Conservation (phyloP, 371 early-diverging fungal genomes). For the Umbelopsis sp. region DNA sequence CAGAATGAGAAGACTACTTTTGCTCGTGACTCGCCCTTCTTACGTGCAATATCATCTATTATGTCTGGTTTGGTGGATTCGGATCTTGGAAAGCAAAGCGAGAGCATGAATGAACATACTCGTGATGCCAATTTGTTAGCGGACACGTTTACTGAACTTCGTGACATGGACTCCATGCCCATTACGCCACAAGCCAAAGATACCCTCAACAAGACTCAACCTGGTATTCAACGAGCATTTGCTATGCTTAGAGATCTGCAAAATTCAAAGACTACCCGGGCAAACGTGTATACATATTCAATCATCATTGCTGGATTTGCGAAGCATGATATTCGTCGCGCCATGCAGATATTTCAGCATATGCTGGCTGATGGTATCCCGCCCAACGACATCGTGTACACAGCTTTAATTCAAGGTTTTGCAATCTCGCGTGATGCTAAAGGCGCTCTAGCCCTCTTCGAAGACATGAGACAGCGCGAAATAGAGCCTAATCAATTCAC, state of each 20-base stretch:
- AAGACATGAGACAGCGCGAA: conserved; percentile 41
- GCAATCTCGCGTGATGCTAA: conserved; percentile 43
- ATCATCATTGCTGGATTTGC: conserved; percentile 44
- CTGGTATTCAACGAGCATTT: conserved; percentile 12
- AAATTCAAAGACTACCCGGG: neutral
- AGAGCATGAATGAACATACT: neutral
- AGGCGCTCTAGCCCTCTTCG: conserved; percentile 35
- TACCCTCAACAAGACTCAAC: neutral
- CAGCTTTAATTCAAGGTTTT: conserved; percentile 48
- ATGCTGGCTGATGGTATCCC: conserved; percentile 41
- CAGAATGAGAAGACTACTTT: conserved; percentile 39
- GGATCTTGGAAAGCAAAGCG: conserved; percentile 22
- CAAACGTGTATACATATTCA: conserved; percentile 49
- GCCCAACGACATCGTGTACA: conserved; percentile 43
- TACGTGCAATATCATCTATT: neutral
- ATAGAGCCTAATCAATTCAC: conserved; percentile 39
- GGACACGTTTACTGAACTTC: neutral
- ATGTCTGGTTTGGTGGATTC: conserved; percentile 13
- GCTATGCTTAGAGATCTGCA: conserved; percentile 3
- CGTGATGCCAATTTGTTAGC: neutral
- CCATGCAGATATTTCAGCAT: conserved; percentile 40
- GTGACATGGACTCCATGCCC: neutral
- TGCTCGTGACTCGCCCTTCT: neutral
- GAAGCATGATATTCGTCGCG: conserved; percentile 34
- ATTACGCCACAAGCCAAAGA: neutral